phyloP scores from a whole-genome alignment of 768 basidiomycete genomes.

The Rhodotorula graminis region DNA sequence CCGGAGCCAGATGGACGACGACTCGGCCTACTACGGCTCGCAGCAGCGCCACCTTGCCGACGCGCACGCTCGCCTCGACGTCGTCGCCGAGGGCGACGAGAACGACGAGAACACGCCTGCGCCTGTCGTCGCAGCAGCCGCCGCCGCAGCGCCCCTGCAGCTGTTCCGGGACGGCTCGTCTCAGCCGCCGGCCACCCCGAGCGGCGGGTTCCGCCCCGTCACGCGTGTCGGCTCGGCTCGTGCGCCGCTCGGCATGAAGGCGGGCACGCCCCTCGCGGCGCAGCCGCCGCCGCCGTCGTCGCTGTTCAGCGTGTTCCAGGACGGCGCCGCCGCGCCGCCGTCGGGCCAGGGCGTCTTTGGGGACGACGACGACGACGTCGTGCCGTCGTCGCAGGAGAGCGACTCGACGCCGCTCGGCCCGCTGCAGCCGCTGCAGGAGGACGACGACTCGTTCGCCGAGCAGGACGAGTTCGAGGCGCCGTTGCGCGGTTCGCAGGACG shows the following conservation, averaged over 20 bases:
- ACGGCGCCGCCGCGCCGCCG: not conserved
- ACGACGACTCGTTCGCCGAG: constrained; percentile 44
- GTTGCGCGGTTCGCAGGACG: not conserved
- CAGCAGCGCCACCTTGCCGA: not conserved
- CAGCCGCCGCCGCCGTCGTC: not conserved
- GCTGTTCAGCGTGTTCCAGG: constrained; percentile 9
- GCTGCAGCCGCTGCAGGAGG: not conserved
- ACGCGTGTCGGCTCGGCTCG: constrained; percentile 9
- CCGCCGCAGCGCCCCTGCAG: constrained; percentile 12
- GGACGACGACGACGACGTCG: not conserved
- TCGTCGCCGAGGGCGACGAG: not conserved
- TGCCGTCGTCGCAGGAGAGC: constrained; percentile 7
- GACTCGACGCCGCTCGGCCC: too few species aligned
- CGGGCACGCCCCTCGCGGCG: not conserved
- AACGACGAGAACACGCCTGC: not conserved
- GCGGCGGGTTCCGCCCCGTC: constrained; percentile 29
- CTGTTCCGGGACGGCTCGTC: constrained; percentile 23
- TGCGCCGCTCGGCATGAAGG: constrained; percentile 30
- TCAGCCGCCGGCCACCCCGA: not conserved
- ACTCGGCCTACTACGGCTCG: constrained; percentile 17
- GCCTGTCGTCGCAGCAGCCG: not conserved
- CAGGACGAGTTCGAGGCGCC: constrained; percentile 21
- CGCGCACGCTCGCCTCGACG: not conserved
- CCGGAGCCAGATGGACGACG: constrained; percentile 28
- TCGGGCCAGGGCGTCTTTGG: not conserved